Evolutionary conservation across 139 green algal genomes (phyloP), one percentile per base, ranked within the genome.

Genomic region (Chlamydomonas urium): DNA sequence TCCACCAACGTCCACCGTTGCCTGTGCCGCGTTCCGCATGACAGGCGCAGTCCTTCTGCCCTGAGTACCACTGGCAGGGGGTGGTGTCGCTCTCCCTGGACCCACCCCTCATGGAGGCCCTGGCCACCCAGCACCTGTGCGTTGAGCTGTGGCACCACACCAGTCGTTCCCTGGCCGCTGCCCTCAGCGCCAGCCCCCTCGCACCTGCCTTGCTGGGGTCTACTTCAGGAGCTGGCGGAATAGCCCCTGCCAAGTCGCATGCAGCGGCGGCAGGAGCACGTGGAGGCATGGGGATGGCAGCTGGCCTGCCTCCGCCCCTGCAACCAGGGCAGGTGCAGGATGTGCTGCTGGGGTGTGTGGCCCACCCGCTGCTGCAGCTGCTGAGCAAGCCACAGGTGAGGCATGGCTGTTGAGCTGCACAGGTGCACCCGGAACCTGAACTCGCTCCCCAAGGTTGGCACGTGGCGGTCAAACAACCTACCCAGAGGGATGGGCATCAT

Each of bases 101-200:
- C 23, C 14, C 50, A 2, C 4, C 17, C 19, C 62, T 38, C 3
- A 42, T 86, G 37, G 31, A 37, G 2, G 84, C 79, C 8, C 42
- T 90, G 2, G 65, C 70, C 10, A 71, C 60, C 1, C 60, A 77
- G 38, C 69, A 83, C 19, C 19, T 74, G 48, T 65, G 53, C 1
- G 38, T 87, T 38, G 81, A 90, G 77, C 65, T 87, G 35, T 86
- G 81, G 81, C 84, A 90, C 70, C 84, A 90, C 72, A 78, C 71
- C 63, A 80, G 81, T 0, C 58, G 78, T 23, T 80, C 78, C 1
- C 58, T 80, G 50, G 72, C 72, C 26, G 10, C 29, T 8, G 53
- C 53, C 14, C 26, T 63, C n/a, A n/a, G n/a, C n/a, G n/a, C n/a
- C n/a, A n/a, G n/a, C n/a, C n/a, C n/a, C n/a, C n/a, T n/a, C n/a